Evolutionary conservation across 169 alveolate genomes (phyloP).

Genomic region (Plasmodium inui): DNA sequence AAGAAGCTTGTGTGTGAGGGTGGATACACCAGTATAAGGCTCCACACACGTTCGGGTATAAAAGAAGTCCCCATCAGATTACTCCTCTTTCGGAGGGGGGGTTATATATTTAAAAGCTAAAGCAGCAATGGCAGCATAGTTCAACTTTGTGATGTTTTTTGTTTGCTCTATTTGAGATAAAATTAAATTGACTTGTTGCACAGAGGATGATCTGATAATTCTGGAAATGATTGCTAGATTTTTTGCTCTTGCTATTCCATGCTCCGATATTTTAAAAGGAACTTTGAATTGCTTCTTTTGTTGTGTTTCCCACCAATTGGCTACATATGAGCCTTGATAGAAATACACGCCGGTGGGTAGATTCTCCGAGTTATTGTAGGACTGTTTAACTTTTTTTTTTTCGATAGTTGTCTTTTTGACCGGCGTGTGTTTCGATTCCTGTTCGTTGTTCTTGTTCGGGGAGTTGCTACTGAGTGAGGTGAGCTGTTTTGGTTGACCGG

Average conservation of each 20-base stretch:
- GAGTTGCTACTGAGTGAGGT: background rate
- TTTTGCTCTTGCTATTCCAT: constrained; percentile 71
- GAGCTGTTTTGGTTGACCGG: background rate
- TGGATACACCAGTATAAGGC: background rate
- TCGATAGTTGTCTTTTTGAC: constrained; percentile 25
- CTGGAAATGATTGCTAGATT: constrained; percentile 70
- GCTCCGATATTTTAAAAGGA: constrained; percentile 73
- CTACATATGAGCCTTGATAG: constrained; percentile 75
- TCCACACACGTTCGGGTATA: background rate
- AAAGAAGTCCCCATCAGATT: background rate
- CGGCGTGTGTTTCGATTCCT: background rate
- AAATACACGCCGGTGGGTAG: constrained; percentile 75
- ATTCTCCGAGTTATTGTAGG: constrained; percentile 32
- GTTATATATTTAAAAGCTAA: constrained; percentile 63
- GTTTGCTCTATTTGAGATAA: constrained; percentile 64
- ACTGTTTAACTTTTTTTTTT: constrained; percentile 35
- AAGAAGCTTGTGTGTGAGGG: background rate
- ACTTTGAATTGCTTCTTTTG: constrained; percentile 71
- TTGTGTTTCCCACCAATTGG: constrained; percentile 76
- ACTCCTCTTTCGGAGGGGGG: constrained; percentile 2
- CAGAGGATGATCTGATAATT: constrained; percentile 59
- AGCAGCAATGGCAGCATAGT: constrained; percentile 31
- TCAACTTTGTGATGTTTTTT: constrained; percentile 13
- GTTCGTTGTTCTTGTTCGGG: background rate
- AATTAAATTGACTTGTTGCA: constrained; percentile 45